Evolutionary conservation across 139 green algal genomes (phyloP).

Genomic region (Marvania coccoides): DNA sequence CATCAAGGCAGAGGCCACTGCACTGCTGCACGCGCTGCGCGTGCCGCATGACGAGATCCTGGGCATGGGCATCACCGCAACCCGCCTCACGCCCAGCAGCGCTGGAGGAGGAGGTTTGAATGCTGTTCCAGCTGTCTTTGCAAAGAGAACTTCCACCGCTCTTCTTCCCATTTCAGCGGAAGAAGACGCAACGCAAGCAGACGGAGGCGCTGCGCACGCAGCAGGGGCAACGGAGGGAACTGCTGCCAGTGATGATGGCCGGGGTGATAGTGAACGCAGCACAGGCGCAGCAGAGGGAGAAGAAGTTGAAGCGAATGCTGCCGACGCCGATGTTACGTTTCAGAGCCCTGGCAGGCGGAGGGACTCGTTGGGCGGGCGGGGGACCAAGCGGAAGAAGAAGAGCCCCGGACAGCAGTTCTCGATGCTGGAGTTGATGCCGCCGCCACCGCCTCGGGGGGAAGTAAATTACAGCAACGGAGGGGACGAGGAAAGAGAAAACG

Average conservation of each 20-base stretch:
- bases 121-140: background rate
- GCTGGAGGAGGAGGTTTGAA: too few relatives aligned
- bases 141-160: too few relatives aligned
- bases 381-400: background rate
- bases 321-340: too few relatives aligned
- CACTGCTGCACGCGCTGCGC: conserved; percentile 44
- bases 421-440: background rate
- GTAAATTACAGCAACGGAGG: too few relatives aligned
- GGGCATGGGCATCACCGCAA: conserved; percentile 62
- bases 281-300: too few relatives aligned
- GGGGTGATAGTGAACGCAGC: too few relatives aligned
- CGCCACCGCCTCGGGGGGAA: background rate
- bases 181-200: too few relatives aligned
- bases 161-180: too few relatives aligned
- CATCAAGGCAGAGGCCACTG: conserved; percentile 28
- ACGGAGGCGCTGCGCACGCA: background rate
- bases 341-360: too few relatives aligned
- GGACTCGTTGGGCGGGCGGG: too few relatives aligned
- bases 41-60: conserved; percentile 55
- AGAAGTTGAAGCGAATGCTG: too few relatives aligned
- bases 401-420: background rate
- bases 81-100: conserved; percentile 1
- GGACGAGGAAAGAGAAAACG: background rate
- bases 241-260: background rate
- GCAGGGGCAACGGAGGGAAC: background rate